phyloP scores from a whole-genome alignment of 805 yeast genomes.

The Novakomyces olei region DNA sequence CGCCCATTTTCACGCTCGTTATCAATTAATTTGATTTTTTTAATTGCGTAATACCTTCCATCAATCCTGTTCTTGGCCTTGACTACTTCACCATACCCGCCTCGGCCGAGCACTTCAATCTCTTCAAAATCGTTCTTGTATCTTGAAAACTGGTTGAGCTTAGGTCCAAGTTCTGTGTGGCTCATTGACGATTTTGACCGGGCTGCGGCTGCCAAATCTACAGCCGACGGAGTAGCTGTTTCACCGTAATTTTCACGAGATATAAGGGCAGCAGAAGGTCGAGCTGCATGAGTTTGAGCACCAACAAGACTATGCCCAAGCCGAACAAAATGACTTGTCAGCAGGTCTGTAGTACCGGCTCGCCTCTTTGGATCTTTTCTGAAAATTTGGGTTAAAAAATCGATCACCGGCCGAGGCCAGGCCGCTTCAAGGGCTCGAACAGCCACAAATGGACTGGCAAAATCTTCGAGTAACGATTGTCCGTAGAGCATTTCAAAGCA shows the following conservation, averaged over 20 bases:
- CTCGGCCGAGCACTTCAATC: constrained; percentile 71
- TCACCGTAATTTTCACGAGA: too few relatives aligned
- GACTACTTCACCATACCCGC: constrained; percentile 97
- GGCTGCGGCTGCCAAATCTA: too few relatives aligned
- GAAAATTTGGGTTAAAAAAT: constrained; percentile 44
- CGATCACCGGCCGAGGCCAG: constrained; percentile 42
- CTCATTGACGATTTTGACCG: background rate
- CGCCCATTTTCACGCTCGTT: constrained; percentile 56
- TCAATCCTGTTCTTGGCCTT: constrained; percentile 83
- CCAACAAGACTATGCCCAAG: too few relatives aligned
- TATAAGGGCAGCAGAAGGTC: too few relatives aligned
- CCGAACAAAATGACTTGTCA: constrained; percentile 65
- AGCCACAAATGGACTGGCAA: constrained; percentile 11
- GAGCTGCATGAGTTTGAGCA: too few relatives aligned
- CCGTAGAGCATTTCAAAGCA: constrained; percentile 49
- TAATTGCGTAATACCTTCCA: constrained; percentile 85
- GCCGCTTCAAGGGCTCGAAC: too few relatives aligned
- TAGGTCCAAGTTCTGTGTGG: background rate
- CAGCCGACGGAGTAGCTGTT: too few relatives aligned
- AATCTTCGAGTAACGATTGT: constrained; percentile 23
- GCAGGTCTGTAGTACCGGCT: constrained; percentile 61
- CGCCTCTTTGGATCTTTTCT: constrained; percentile 45
- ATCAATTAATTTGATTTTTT: constrained; percentile 59
- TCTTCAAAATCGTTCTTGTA: constrained; percentile 90
- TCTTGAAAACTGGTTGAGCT: too few relatives aligned